A percentile compares a stretch with the other conserved stretches of the same genome.
Conservation (phyloP, 2,329 filamentous ascomycete genomes). For the Colletotrichum trifolii region DNA sequence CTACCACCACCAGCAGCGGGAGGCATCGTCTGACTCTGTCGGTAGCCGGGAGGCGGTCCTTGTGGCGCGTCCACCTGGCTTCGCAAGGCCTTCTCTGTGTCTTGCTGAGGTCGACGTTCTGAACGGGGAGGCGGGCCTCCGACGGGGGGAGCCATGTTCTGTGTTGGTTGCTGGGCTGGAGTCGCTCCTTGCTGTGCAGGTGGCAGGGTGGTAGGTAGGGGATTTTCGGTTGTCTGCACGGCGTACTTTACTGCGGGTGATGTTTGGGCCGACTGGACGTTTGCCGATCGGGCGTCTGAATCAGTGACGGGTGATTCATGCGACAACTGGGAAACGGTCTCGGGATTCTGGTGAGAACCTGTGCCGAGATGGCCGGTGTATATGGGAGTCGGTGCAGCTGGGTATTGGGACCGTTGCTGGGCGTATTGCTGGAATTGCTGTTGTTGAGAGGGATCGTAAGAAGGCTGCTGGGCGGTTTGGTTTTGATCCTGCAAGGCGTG, state of each 20-base stretch:
- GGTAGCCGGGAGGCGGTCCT: constrained; percentile 63
- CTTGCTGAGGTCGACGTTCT: constrained; percentile 58
- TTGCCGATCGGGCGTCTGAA: constrained; percentile 55
- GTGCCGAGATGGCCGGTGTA: constrained; percentile 50
- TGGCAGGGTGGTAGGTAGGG: constrained; percentile 38
- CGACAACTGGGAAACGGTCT: constrained; percentile 72
- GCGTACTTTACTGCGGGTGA: constrained; percentile 55
- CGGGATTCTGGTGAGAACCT: constrained; percentile 59
- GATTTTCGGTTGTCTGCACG: constrained; percentile 42
- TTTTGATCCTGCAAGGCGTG: constrained; percentile 49
- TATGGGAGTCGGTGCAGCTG: constrained; percentile 48
- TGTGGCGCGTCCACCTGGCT: constrained; percentile 54
- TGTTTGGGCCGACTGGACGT: constrained; percentile 56
- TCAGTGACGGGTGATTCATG: constrained; percentile 68
- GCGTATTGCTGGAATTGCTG: constrained; percentile 47
- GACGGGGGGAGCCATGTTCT: constrained; percentile 60
- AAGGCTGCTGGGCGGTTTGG: constrained; percentile 49
- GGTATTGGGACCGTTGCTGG: constrained; percentile 44
- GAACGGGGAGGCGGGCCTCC: constrained; percentile 51
- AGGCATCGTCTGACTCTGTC: constrained; percentile 59
- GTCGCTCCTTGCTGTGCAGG: constrained; percentile 43
- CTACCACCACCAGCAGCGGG: constrained; percentile 50
- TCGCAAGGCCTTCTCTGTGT: constrained; percentile 60
- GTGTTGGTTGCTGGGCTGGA: constrained; percentile 43
- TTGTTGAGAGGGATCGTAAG: constrained; percentile 53